Conservation (phyloP, 805 yeast genomes). For the Candida broadrunensis region DNA sequence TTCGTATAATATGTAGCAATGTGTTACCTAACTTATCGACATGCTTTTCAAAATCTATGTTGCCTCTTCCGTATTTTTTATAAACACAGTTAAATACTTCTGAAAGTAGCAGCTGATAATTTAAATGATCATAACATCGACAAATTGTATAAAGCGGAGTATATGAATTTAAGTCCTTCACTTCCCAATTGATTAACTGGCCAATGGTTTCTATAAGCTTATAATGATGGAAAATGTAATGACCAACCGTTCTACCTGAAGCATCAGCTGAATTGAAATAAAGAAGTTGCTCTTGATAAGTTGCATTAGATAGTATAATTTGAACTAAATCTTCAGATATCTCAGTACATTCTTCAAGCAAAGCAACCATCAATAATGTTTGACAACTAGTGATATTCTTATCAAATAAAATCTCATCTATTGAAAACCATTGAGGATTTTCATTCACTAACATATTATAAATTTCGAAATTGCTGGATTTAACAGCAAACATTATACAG, state of each 20-base stretch:
- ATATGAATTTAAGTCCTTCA: conserved; percentile 60
- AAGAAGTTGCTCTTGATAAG: conserved; percentile 40
- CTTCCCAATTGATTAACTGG: conserved; percentile 62
- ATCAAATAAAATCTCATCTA: conserved; percentile 70
- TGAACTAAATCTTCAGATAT: conserved; percentile 44
- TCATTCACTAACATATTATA: conserved; percentile 46
- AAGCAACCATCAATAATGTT: conserved; percentile 58
- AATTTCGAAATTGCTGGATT: conserved; percentile 40
- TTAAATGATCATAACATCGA: conserved; percentile 74
- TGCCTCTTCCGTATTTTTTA: conserved; percentile 35
- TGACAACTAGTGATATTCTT: conserved; percentile 47
- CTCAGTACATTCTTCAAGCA: conserved; percentile 50
- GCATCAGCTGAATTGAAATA: conserved; percentile 54
- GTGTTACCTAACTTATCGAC: conserved; percentile 73
- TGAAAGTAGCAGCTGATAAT: conserved; percentile 50
- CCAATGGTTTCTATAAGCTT: conserved; percentile 55
- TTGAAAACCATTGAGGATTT: conserved; percentile 48
- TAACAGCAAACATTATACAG: conserved; percentile 59
- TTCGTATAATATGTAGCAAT: conserved; percentile 65
- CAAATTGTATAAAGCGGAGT: conserved; percentile 78
- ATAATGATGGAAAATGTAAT: conserved; percentile 61
- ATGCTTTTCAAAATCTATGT: conserved; percentile 57
- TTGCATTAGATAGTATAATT: conserved; percentile 39
- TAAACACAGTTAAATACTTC: conserved; percentile 44
- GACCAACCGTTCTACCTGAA: conserved; percentile 64